Conservation (phyloP, 192 early-diverging fungal genomes). For the Coemansia reversa region DNA sequence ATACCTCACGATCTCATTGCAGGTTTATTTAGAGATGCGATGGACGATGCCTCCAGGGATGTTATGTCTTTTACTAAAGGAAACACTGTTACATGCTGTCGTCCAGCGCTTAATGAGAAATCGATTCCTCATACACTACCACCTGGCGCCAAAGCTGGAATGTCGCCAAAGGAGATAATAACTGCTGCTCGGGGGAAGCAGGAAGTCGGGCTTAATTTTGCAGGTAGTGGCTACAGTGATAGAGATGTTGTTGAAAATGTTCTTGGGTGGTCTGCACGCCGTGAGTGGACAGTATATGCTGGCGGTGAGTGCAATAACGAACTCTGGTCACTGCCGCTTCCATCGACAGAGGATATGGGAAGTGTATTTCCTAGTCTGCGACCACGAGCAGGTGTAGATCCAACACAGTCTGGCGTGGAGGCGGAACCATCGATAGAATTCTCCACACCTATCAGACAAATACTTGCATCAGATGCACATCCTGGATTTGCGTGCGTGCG, state of each 20-base stretch:
- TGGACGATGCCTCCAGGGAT: constrained; percentile 13
- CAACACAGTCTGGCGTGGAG: not conserved
- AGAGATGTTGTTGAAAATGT: not conserved
- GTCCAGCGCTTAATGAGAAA: constrained; percentile 11
- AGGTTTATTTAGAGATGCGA: constrained; percentile 17
- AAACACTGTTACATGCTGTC: constrained; percentile 22
- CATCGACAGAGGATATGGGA: constrained; percentile 1
- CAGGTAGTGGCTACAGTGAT: not conserved
- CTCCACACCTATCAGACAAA: constrained; percentile 40
- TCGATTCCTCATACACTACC: not conserved
- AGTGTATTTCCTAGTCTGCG: constrained; percentile 10
- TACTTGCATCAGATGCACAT: constrained; percentile 14
- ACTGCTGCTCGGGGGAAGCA: not conserved
- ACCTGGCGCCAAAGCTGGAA: not conserved
- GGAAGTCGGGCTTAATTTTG: constrained; percentile 15
- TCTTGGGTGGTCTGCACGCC: constrained; percentile 26
- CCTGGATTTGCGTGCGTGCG: constrained; percentile 37
- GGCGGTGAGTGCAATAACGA: constrained; percentile 38
- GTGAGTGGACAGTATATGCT: constrained; percentile 33
- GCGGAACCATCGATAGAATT: constrained; percentile 25
- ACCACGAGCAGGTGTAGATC: not conserved
- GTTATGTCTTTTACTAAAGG: constrained; percentile 12
- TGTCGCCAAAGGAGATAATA: not conserved
- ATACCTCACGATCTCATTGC: constrained; percentile 19
- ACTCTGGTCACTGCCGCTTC: constrained; percentile 37